Percentiles rank a stretch among this genome's conserved stretches.
phyloP scores from a whole-genome alignment of 2,329 filamentous ascomycete genomes.

The Cercospora brassicicola region DNA sequence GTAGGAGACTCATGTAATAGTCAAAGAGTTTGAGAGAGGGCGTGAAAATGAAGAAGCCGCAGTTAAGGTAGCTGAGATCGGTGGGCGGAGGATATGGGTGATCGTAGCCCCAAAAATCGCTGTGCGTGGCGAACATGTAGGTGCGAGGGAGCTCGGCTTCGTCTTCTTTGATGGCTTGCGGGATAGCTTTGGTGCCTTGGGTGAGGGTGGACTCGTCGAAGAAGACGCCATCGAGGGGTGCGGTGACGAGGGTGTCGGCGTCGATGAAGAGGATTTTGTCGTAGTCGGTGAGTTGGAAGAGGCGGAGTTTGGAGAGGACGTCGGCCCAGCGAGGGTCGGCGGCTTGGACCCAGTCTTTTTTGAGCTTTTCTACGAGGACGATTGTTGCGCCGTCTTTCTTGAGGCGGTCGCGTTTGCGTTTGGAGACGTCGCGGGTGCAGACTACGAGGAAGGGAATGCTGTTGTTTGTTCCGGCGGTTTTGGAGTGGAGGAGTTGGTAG shows the following conservation, averaged over 20 bases:
- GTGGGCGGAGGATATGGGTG: slow-evolving; percentile 37
- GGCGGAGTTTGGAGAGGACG: slow-evolving; percentile 41
- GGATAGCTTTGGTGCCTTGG: slow-evolving; percentile 32
- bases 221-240: slow-evolving; percentile 36
- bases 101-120: slow-evolving; percentile 38
- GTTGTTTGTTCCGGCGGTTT: slow-evolving; percentile 38
- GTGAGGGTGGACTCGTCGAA: slow-evolving; percentile 40
- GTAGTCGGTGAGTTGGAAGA: slow-evolving; percentile 39
- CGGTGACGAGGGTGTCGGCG: slow-evolving; percentile 38
- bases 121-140: slow-evolving; percentile 44
- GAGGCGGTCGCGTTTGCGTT: slow-evolving; percentile 40
- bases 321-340: slow-evolving; percentile 37
- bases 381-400: slow-evolving; percentile 41
- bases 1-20: slow-evolving; percentile 41
- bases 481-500: slow-evolving; percentile 43
- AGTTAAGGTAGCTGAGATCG: slow-evolving; percentile 38
- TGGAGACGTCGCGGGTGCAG: slow-evolving; percentile 39
- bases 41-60: slow-evolving; percentile 44
- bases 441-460: slow-evolving; percentile 44
- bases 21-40: slow-evolving; percentile 39
- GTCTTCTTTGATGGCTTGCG: slow-evolving; percentile 33
- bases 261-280: slow-evolving; percentile 42
- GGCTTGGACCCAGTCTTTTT: slow-evolving; percentile 36
- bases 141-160: slow-evolving; percentile 41
- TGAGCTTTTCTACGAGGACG: slow-evolving; percentile 38